Conservation (phyloP, 1,284 basidiomycete species). For the Gymnopus androsaceus region DNA sequence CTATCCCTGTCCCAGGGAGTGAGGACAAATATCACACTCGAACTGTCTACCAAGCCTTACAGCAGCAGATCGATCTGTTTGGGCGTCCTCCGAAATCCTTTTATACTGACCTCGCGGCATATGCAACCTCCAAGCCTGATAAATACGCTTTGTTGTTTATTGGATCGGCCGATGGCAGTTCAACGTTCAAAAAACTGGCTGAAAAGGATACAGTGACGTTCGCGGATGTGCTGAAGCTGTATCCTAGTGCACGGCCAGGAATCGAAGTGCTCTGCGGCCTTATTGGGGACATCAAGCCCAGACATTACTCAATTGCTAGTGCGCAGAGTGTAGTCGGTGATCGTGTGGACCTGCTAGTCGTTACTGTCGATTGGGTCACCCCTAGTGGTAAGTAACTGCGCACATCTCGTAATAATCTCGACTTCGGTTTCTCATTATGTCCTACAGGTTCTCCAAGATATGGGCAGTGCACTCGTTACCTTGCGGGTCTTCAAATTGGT, state of each 20-base stretch:
- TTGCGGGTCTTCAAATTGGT: slow-evolving; percentile 81
- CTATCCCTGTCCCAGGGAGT: slow-evolving; percentile 70
- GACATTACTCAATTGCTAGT: slow-evolving; percentile 98
- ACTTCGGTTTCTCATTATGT: too few species aligned
- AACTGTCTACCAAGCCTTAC: slow-evolving; percentile 93
- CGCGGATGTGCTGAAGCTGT: slow-evolving; percentile 83
- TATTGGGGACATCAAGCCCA: slow-evolving; percentile 92
- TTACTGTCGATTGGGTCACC: slow-evolving; percentile 93
- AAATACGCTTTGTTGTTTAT: slow-evolving; percentile 89
- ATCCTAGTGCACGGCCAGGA: slow-evolving; percentile 78
- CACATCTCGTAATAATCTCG: slow-evolving; percentile 6
- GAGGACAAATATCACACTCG: slow-evolving; percentile 78
- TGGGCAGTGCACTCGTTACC: slow-evolving; percentile 97
- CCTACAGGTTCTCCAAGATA: slow-evolving; percentile 75
- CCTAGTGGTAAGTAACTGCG: slow-evolving; percentile 65
- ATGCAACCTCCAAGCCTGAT: slow-evolving; percentile 76
- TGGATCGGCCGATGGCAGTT: slow-evolving; percentile 86
- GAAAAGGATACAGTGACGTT: slow-evolving; percentile 97
- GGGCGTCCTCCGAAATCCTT: slow-evolving; percentile 96
- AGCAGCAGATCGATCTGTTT: slow-evolving; percentile 96
- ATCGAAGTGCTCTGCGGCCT: slow-evolving; percentile 87
- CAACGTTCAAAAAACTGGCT: slow-evolving; percentile 93
- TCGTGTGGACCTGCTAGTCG: slow-evolving; percentile 91
- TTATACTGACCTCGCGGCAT: slow-evolving; percentile 84
- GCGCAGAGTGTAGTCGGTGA: slow-evolving; percentile 94